Evolutionary conservation across 139 green algal genomes (phyloP).

Genomic region (Coccomyxa sp.): DNA sequence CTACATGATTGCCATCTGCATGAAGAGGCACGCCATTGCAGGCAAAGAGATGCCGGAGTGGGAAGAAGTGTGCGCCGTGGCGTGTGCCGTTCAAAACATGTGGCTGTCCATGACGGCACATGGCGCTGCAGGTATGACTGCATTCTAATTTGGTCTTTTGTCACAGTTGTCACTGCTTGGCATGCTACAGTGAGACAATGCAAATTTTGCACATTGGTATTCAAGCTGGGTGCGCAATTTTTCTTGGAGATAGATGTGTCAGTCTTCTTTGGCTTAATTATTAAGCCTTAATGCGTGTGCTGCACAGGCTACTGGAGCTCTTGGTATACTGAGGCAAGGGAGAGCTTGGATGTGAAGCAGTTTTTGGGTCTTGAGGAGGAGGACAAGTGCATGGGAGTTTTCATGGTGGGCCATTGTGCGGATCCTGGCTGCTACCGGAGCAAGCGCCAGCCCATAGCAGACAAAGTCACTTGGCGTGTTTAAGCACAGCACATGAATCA

Average conservation of each 20-base stretch:
- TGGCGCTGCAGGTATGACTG: conserved; percentile 17
- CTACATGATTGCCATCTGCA: conserved; percentile 42
- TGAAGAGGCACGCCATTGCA: conserved; percentile 26
- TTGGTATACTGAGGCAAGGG: conserved; percentile 31
- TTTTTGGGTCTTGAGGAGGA: conserved; percentile 23
- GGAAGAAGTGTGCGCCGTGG: conserved; percentile 51
- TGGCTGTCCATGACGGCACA: conserved; percentile 23
- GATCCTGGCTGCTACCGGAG: background rate
- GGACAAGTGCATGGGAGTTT: conserved; percentile 20
- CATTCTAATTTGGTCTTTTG: background rate
- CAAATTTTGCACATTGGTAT: background rate
- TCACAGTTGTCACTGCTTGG: background rate
- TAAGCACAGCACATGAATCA: background rate
- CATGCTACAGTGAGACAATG: background rate
- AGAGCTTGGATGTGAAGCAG: conserved; percentile 29
- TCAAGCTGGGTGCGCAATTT: background rate
- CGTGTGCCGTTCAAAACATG: conserved; percentile 53
- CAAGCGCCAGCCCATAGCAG: background rate
- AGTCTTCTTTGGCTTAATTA: background rate
- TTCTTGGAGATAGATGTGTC: background rate
- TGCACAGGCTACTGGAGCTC: conserved; percentile 43
- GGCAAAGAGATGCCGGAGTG: conserved; percentile 52
- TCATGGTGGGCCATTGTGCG: conserved; percentile 6
- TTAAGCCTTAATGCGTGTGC: background rate
- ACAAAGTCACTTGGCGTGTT: background rate